Evolutionary conservation across 148 eudicot genomes (phyloP).

Genomic region (Rhododendron kiyosumense): DNA sequence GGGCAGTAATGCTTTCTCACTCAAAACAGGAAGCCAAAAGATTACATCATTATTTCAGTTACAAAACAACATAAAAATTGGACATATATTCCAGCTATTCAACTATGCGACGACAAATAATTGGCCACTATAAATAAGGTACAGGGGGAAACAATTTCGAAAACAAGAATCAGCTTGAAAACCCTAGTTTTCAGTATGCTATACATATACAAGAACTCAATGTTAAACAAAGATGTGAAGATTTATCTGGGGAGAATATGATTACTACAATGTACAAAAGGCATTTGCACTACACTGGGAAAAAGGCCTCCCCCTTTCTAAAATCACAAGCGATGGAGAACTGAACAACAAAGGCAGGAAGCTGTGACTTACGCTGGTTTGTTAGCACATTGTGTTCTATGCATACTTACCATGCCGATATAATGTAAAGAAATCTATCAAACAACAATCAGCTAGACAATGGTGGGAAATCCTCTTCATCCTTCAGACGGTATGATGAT

Average conservation of each 20-base stretch:
- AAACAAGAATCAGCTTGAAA: constrained; percentile 2
- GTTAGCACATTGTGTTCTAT: constrained; percentile 10
- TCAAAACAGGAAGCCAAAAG: background rate
- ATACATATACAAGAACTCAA: background rate
- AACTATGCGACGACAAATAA: background rate
- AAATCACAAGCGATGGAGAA: background rate
- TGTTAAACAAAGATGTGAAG: background rate
- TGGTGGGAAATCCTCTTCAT: constrained; percentile 94
- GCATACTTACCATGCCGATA: background rate
- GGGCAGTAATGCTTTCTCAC: background rate
- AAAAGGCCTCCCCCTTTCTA: background rate
- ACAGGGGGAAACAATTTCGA: background rate
- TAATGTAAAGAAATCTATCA: constrained; percentile 5
- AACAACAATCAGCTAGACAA: constrained; percentile 40
- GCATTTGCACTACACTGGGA: background rate
- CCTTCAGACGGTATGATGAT: constrained; percentile 60
- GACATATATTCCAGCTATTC: background rate
- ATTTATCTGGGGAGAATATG: background rate
- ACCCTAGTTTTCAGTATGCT: constrained; percentile 5
- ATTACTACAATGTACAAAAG: constrained; percentile 9
- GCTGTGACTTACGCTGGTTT: background rate
- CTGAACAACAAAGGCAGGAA: background rate
- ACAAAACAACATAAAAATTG: background rate
- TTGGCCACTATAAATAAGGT: background rate
- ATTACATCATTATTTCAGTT: background rate